Evolutionary conservation across 371 early-diverging fungal genomes (phyloP).

Genomic region (Coemansia sp.): DNA sequence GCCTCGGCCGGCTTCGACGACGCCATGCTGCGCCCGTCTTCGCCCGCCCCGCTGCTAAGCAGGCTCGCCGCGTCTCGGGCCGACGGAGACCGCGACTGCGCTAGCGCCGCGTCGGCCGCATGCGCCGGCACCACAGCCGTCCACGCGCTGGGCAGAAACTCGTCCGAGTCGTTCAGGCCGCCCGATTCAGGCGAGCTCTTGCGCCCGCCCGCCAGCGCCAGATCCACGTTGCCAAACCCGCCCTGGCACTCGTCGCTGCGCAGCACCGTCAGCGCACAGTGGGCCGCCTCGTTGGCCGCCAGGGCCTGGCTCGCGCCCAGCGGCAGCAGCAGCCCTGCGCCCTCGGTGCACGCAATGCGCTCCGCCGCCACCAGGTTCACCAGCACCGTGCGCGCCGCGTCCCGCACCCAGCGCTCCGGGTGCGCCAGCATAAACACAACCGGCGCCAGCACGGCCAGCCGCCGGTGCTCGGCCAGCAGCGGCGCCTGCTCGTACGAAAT

Average conservation of each 20-base stretch:
- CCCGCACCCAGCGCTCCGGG: conserved; percentile 40
- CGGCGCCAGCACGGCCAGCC: conserved; percentile 25
- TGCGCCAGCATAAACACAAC: conserved; percentile 35
- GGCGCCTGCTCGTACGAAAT: conserved; percentile 39
- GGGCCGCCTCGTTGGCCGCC: conserved; percentile 33
- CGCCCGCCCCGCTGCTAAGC: background rate
- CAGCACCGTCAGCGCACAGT: conserved; percentile 25
- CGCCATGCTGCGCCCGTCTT: background rate
- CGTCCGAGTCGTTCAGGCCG: conserved; percentile 15
- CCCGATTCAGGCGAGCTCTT: background rate
- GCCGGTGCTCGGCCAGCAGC: conserved; percentile 14
- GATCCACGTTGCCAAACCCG: conserved; percentile 42
- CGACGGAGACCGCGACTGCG: background rate
- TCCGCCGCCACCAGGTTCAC: conserved; percentile 63
- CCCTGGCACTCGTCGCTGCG: conserved; percentile 33
- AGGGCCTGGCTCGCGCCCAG: background rate
- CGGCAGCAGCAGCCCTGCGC: background rate
- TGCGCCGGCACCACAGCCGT: background rate
- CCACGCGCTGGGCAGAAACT: conserved; percentile 12
- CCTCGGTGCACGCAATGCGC: conserved; percentile 16
- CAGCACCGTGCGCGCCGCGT: conserved; percentile 66
- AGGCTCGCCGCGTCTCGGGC: background rate
- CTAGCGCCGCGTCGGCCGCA: background rate
- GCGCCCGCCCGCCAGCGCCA: background rate
- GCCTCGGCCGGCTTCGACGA: background rate